Conservation (phyloP, 306 rosid genomes). For the Trifolium fragiferum region DNA sequence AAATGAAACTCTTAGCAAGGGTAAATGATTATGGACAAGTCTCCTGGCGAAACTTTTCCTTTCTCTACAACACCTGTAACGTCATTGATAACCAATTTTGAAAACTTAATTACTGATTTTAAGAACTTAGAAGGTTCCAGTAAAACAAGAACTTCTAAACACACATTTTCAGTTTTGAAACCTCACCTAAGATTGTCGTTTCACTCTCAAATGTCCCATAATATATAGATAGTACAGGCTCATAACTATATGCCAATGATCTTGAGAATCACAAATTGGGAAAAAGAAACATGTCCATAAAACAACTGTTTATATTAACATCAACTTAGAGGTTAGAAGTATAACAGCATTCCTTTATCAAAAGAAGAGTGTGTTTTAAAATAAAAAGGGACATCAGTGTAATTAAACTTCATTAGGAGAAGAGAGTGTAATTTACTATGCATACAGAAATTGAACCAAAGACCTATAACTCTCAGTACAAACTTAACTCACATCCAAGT, state of each 20-base stretch:
- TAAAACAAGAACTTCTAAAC: not conserved
- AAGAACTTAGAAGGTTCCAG: not conserved
- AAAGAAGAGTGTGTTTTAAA: not conserved
- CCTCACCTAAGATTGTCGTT: not conserved
- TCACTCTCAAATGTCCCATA: not conserved
- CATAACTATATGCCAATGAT: not conserved
- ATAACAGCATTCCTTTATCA: not conserved
- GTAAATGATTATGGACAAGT: not conserved
- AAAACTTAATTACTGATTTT: not conserved
- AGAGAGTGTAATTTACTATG: not conserved
- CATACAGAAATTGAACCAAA: conserved; percentile 1
- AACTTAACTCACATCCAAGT: not conserved
- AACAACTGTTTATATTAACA: not conserved
- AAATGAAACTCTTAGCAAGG: not conserved
- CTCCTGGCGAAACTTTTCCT: not conserved
- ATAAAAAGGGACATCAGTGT: not conserved
- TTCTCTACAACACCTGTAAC: not conserved
- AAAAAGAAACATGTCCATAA: not conserved
- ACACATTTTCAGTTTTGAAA: not conserved
- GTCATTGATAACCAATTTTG: not conserved
- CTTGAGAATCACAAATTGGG: not conserved
- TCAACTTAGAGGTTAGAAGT: not conserved
- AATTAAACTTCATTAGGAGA: not conserved
- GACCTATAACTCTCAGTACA: not conserved
- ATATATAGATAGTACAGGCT: not conserved